phyloP scores from a whole-genome alignment of 805 yeast species.

The Candida argentea region DNA sequence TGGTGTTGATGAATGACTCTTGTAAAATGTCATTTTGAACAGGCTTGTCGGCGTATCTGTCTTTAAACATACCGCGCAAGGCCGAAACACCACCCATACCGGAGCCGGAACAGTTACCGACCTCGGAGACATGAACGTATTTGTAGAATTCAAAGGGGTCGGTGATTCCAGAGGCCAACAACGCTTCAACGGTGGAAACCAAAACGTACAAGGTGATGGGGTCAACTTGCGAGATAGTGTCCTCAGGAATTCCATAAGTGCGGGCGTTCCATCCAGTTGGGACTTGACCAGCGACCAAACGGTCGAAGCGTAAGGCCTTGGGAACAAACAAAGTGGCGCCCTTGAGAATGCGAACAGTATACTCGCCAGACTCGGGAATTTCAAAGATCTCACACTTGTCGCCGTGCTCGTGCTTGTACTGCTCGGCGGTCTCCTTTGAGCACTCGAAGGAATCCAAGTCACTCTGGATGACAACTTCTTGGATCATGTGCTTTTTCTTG shows the following conservation, averaged over 20 bases:
- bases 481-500: conserved; percentile 82
- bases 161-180: conserved; percentile 87
- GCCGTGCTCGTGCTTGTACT: conserved; percentile 88
- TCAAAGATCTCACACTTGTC: conserved; percentile 88
- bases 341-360: conserved; percentile 79
- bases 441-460: conserved; percentile 95
- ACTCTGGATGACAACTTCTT: conserved; percentile 93
- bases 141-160: conserved; percentile 98
- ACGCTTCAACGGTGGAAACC: conserved; percentile 93
- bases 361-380: conserved; percentile 84
- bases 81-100: conserved; percentile 99
- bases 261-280: conserved; percentile 98
- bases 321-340: conserved; percentile 91
- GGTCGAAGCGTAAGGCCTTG: conserved; percentile 68
- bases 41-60: conserved; percentile 84
- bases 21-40: conserved; percentile 96
- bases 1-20: conserved; percentile 97
- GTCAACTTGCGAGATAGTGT: conserved; percentile 88
- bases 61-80: conserved; percentile 94
- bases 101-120: conserved; percentile 98
- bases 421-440: conserved; percentile 90
- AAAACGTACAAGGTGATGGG: conserved; percentile 88
- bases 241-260: conserved; percentile 91
- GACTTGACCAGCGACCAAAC: conserved; percentile 85
- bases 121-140: conserved; percentile 96